phyloP scores from a whole-genome alignment of 2,329 filamentous ascomycete species.

The Podosphaera xanthii region DNA sequence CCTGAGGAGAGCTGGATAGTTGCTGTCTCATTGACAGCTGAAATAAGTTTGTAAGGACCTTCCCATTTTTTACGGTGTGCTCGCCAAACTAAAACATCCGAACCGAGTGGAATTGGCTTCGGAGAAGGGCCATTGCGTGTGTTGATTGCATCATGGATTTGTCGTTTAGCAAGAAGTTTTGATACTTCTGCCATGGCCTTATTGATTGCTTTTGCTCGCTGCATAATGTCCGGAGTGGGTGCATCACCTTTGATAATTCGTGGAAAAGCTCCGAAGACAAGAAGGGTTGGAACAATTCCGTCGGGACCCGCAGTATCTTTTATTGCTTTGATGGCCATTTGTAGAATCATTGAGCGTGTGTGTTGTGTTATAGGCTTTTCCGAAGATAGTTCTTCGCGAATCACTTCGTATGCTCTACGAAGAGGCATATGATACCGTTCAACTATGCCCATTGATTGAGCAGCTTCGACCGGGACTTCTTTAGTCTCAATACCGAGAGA shows the following conservation, averaged over 20 bases:
- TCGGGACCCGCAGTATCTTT: conserved; percentile 1
- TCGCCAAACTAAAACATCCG: conserved; percentile 2
- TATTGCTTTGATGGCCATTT: conserved; percentile 1
- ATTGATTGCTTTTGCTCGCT: conserved; percentile 1
- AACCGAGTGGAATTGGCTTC: background rate
- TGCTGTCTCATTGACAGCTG: background rate
- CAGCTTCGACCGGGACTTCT: background rate
- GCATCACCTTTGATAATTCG: background rate
- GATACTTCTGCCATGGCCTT: conserved; percentile 4
- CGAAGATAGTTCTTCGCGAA: background rate
- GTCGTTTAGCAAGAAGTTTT: conserved; percentile 1
- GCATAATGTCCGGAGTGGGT: background rate
- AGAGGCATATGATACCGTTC: background rate
- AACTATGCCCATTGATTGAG: background rate
- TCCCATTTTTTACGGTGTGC: background rate
- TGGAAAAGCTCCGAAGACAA: background rate
- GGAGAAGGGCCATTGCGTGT: conserved; percentile 1
- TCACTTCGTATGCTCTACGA: background rate
- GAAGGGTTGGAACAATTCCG: background rate
- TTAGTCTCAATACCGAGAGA: background rate
- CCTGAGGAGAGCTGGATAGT: background rate
- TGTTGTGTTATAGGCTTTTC: too few relatives aligned
- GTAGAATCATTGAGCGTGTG: background rate
- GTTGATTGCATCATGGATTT: conserved; percentile 2
- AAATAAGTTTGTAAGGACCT: background rate